Conservation (phyloP, 805 yeast species). For the Spencermartinsiella europaea region DNA sequence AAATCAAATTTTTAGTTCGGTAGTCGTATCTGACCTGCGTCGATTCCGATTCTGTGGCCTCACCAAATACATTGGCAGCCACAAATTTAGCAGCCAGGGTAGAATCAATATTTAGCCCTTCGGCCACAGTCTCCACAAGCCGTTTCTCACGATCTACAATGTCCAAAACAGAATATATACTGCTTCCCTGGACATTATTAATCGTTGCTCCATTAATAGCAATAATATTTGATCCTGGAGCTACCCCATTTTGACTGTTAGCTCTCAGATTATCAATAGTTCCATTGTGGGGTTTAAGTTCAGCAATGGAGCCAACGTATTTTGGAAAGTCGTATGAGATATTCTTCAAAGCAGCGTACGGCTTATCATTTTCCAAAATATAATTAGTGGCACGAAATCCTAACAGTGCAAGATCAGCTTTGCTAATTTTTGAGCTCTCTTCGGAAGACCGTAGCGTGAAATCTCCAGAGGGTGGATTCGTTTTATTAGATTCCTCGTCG, state of each 20-base stretch:
- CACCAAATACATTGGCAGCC: slow-evolving; percentile 17
- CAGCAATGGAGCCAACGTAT: slow-evolving; percentile 39
- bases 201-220: slow-evolving; percentile 67
- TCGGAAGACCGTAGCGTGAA: slow-evolving; percentile 22
- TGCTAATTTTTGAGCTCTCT: slow-evolving; percentile 20
- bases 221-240: slow-evolving; percentile 33
- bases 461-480: slow-evolving; percentile 8
- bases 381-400: slow-evolving; percentile 31
- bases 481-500: slow-evolving; percentile 8
- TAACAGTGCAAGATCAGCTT: slow-evolving; percentile 25
- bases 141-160: slow-evolving; percentile 36
- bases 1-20: slow-evolving; percentile 44
- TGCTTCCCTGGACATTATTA: slow-evolving; percentile 23
- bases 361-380: slow-evolving; percentile 31
- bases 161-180: slow-evolving; percentile 31
- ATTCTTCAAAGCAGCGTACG: slow-evolving; percentile 36
- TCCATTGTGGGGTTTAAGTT: slow-evolving; percentile 14
- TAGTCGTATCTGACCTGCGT: slow-evolving; percentile 31
- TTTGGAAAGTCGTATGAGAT: slow-evolving; percentile 53
- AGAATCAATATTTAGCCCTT: slow-evolving; percentile 3
- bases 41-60: slow-evolving; percentile 8
- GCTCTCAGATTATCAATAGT: slow-evolving; percentile 23
- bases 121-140: slow-evolving; percentile 20
- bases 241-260: slow-evolving; percentile 18
- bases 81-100: slow-evolving; percentile 29